Evolutionary conservation across 2,329 filamentous ascomycete species (phyloP).

Genomic region (Stemphylium vesicarium): DNA sequence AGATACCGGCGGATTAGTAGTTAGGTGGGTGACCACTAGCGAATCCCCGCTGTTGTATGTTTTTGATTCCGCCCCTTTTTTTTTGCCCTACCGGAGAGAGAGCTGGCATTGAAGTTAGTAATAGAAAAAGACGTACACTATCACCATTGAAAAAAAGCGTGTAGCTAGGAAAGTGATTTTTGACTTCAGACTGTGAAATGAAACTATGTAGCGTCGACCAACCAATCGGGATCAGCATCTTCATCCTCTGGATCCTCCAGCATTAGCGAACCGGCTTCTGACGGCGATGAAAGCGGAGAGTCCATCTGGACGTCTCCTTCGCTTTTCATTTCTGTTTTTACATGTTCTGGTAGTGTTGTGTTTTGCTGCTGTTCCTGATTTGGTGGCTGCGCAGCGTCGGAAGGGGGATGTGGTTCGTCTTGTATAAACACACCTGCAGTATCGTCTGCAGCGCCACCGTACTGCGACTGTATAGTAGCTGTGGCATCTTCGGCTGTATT

Average conservation of each 20-base stretch:
- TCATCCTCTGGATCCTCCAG: constrained; percentile 70
- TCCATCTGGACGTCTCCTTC: constrained; percentile 1
- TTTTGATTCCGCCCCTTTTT: no score
- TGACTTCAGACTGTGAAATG: no score
- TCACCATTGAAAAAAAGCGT: no score
- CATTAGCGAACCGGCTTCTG: constrained; percentile 58
- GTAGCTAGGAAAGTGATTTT: no score
- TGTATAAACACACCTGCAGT: constrained; percentile 22
- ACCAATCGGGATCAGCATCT: constrained; percentile 69
- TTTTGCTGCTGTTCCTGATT: neutral
- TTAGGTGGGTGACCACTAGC: no score
- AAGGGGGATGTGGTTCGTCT: neutral
- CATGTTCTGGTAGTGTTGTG: neutral
- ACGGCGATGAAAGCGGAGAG: constrained; percentile 26
- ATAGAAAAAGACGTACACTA: no score
- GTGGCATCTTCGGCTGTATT: neutral
- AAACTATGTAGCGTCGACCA: constrained; percentile 46
- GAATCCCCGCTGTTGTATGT: no score
- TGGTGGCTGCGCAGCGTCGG: neutral
- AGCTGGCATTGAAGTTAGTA: no score
- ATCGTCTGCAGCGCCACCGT: constrained; percentile 32
- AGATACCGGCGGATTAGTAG: no score
- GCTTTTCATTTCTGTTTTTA: neutral
- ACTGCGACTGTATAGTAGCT: constrained; percentile 50
- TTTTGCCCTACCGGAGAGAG: no score